Evolutionary conservation across 345 rosid species (phyloP).

Genomic region (Camelina neglecta): DNA sequence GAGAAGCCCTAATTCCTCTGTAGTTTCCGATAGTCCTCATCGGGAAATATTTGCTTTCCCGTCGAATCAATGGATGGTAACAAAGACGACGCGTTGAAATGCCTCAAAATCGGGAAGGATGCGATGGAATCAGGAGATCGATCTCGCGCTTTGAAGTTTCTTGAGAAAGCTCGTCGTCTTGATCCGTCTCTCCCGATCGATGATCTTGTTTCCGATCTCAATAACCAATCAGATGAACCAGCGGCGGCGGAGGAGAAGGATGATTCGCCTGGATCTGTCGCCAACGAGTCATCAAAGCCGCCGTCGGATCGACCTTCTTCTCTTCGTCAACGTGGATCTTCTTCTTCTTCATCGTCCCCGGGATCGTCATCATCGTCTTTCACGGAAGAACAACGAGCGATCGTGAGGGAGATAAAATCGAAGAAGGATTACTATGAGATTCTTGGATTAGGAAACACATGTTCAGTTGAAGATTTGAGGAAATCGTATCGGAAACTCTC

Average conservation of each 20-base stretch:
- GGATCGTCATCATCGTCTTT: slow-evolving; percentile 33
- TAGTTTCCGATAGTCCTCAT: slow-evolving; percentile 5
- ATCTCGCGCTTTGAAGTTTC: slow-evolving; percentile 73
- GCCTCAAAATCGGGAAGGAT: slow-evolving; percentile 81
- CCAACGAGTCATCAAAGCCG: slow-evolving; percentile 41
- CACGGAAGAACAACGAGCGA: slow-evolving; percentile 76
- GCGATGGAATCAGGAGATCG: slow-evolving; percentile 81
- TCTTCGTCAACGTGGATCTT: slow-evolving; percentile 62
- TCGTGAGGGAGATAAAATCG: slow-evolving; percentile 71
- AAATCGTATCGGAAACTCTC: slow-evolving; percentile 88
- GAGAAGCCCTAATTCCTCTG: slow-evolving; percentile 9
- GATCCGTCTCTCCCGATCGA: slow-evolving; percentile 74
- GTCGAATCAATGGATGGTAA: slow-evolving; percentile 78
- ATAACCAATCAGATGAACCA: slow-evolving; percentile 40
- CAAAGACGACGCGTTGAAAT: slow-evolving; percentile 90
- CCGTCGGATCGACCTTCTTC: slow-evolving; percentile 61
- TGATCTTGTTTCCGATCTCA: slow-evolving; percentile 59
- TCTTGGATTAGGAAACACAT: slow-evolving; percentile 63
- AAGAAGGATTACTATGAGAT: slow-evolving; percentile 91
- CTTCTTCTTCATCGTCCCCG: neutral
- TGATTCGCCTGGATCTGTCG: slow-evolving; percentile 35
- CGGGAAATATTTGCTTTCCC: neutral
- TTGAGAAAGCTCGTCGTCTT: slow-evolving; percentile 89
- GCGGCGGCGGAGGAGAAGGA: slow-evolving; percentile 13
- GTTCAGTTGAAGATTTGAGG: slow-evolving; percentile 79